Conservation (phyloP, 495 filamentous ascomycete genomes). For the Coniosporium apollinis region DNA sequence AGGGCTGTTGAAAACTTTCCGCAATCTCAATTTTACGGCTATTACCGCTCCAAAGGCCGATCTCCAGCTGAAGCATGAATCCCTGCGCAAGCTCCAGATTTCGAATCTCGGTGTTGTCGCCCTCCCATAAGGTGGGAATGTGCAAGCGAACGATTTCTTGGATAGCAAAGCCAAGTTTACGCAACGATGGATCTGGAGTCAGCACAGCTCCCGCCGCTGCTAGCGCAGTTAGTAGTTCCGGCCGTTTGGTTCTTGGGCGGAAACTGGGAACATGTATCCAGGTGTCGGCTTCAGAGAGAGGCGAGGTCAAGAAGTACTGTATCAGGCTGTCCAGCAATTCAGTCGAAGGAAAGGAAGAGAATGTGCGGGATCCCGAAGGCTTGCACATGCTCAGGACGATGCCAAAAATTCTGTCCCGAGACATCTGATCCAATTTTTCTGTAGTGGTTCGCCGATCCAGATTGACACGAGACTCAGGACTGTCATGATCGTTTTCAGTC, state of each 20-base stretch:
- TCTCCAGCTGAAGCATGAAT: conserved; percentile 35
- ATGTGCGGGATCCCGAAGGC: conserved; percentile 30
- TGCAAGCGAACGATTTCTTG: conserved; percentile 40
- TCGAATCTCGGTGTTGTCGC: conserved; percentile 37
- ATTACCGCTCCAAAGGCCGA: conserved; percentile 51
- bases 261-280: conserved; percentile 45
- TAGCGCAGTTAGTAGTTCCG: conserved; percentile 38
- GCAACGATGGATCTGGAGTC: conserved; percentile 36
- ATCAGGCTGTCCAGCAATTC: conserved; percentile 43
- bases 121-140: conserved; percentile 37
- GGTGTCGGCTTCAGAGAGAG: conserved; percentile 30
- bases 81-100: conserved; percentile 39
- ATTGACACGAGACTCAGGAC: conserved; percentile 6
- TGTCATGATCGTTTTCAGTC: conserved; percentile 13
- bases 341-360: conserved; percentile 42
- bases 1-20: conserved; percentile 37
- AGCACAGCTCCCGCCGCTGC: conserved; percentile 39
- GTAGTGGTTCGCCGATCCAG: conserved; percentile 19
- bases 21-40: conserved; percentile 52
- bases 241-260: conserved; percentile 23
- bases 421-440: conserved; percentile 29
- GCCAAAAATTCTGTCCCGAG: conserved; percentile 39
- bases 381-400: conserved; percentile 38
- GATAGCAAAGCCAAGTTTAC: conserved; percentile 45
- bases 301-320: conserved; percentile 39